Conservation (phyloP, 2,329 filamentous ascomycete species). For the Colletotrichum tropicale region DNA sequence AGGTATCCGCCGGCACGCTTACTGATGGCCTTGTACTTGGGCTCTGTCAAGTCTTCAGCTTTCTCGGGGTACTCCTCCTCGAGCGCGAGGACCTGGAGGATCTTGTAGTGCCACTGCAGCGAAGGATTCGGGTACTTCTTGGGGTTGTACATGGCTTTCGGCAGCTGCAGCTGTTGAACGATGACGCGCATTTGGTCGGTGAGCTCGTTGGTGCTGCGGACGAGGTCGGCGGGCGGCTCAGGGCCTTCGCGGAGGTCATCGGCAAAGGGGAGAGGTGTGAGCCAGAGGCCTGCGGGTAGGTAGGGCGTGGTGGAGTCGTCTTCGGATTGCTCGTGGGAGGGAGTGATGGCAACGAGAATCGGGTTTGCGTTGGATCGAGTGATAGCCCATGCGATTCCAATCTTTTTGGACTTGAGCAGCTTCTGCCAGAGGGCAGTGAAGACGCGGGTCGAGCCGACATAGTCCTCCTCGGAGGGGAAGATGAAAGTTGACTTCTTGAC, state of each 20-base stretch:
- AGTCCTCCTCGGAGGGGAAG: constrained; percentile 90
- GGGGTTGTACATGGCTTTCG: constrained; percentile 84
- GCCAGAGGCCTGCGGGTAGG: constrained; percentile 85
- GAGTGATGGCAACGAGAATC: constrained; percentile 79
- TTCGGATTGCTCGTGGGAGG: constrained; percentile 70
- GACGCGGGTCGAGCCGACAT: constrained; percentile 87
- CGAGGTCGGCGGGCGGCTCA: constrained; percentile 60
- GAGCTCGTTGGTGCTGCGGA: constrained; percentile 69
- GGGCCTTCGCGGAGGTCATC: constrained; percentile 85
- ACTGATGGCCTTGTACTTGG: constrained; percentile 85
- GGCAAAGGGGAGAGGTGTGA: constrained; percentile 85
- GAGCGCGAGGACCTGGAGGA: constrained; percentile 87
- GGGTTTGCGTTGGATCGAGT: constrained; percentile 81
- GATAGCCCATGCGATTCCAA: constrained; percentile 90
- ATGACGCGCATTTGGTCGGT: constrained; percentile 83
- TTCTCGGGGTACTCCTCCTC: constrained; percentile 88
- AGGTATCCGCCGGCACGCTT: constrained; percentile 85
- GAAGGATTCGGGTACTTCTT: constrained; percentile 88
- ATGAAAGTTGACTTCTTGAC: constrained; percentile 89
- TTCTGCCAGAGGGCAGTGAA: constrained; percentile 93
- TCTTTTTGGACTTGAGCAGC: constrained; percentile 76
- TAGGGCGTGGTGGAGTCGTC: constrained; percentile 70
- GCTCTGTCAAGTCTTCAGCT: constrained; percentile 77
- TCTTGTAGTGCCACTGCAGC: constrained; percentile 96
- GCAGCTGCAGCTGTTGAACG: constrained; percentile 85